Percentiles rank a stretch among this genome's conserved stretches.
Conservation (phyloP, 2,329 filamentous ascomycete genomes). For the Hypoxylon sp. region DNA sequence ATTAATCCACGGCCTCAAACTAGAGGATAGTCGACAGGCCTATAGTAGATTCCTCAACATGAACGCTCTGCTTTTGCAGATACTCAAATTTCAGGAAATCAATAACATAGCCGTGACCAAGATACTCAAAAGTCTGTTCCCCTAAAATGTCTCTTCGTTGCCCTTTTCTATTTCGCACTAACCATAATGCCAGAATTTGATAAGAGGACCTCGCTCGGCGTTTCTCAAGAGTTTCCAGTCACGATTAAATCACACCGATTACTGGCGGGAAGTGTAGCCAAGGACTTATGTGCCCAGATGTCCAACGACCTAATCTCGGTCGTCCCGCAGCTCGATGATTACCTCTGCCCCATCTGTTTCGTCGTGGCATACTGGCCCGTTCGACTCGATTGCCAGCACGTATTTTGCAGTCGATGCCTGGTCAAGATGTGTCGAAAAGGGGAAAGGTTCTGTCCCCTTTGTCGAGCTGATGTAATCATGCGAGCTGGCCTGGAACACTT, state of each 20-base stretch:
- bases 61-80: conserved; percentile 81
- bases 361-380: conserved; percentile 84
- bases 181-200: conserved; percentile 74
- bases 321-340: conserved; percentile 87
- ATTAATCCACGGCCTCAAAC: conserved; percentile 72
- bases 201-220: conserved; percentile 81
- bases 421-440: conserved; percentile 80
- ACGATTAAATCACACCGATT: conserved; percentile 70
- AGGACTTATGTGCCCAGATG: conserved; percentile 80
- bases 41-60: conserved; percentile 77
- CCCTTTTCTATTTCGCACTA: conserved; percentile 17
- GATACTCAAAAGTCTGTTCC: conserved; percentile 80
- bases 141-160: neutral
- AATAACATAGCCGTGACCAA: conserved; percentile 82
- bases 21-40: conserved; percentile 72
- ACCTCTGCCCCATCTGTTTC: conserved; percentile 83
- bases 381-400: conserved; percentile 77
- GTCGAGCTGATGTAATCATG: conserved; percentile 77
- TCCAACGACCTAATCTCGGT: conserved; percentile 77
- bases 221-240: conserved; percentile 71
- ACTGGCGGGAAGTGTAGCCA: conserved; percentile 75
- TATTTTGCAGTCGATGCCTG: conserved; percentile 87
- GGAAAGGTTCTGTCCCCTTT: conserved; percentile 79
- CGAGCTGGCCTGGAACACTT: conserved; percentile 77
- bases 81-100: conserved; percentile 85